phyloP scores from a whole-genome alignment of 1,284 basidiomycete species.

The Jaminaea rosea region DNA sequence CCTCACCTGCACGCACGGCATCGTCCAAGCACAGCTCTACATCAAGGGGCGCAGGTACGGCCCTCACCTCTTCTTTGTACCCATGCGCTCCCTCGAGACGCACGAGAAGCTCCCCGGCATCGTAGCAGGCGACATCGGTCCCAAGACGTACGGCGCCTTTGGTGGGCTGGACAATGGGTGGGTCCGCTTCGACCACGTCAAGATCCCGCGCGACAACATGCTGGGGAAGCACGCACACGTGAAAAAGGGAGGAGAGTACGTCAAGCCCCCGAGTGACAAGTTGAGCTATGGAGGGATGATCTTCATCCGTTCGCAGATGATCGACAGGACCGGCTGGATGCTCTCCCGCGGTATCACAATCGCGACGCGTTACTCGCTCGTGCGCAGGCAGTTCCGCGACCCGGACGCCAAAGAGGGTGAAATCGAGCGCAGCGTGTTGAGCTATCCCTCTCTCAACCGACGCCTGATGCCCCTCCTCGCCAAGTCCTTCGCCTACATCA shows the following conservation, averaged over 20 bases:
- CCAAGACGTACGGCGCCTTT: constrained; percentile 54
- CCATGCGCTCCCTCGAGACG: constrained; percentile 50
- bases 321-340: constrained; percentile 56
- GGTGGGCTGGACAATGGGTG: constrained; percentile 63
- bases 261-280: constrained; percentile 63
- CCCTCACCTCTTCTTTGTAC: constrained; percentile 66
- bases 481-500: constrained; percentile 63
- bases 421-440: constrained; percentile 59
- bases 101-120: constrained; percentile 61
- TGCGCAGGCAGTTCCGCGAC: constrained; percentile 57
- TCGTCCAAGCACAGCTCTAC: constrained; percentile 67
- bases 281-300: constrained; percentile 63
- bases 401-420: constrained; percentile 46
- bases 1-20: constrained; percentile 66
- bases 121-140: constrained; percentile 63
- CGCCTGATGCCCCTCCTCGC: constrained; percentile 64
- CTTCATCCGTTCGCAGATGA: constrained; percentile 53
- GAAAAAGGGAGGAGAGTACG: constrained; percentile 60
- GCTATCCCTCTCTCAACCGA: constrained; percentile 62
- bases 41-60: constrained; percentile 61
- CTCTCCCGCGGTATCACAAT: constrained; percentile 62
- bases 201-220: constrained; percentile 68
- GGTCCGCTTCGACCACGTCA: constrained; percentile 58
- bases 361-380: constrained; percentile 64
- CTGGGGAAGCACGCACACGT: constrained; percentile 65